Evolutionary conservation across 2,329 filamentous ascomycete species (phyloP).

Genomic region (Hypoxylon sp.): DNA sequence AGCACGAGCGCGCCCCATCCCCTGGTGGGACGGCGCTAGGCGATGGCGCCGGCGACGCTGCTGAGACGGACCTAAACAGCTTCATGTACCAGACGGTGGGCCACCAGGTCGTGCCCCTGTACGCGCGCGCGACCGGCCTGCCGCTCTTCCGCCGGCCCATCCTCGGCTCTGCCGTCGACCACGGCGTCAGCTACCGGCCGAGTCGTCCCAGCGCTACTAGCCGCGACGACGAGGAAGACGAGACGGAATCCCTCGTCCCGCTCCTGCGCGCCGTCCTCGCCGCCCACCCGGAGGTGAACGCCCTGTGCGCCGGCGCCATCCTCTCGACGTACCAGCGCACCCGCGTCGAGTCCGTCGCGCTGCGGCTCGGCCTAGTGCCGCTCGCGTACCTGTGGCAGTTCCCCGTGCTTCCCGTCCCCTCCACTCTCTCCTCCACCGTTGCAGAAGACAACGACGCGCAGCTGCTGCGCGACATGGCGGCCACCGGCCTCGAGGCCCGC

Average conservation of each 20-base stretch:
- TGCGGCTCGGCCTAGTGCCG: slow-evolving; percentile 82
- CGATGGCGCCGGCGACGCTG: slow-evolving; percentile 41
- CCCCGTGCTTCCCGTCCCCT: slow-evolving; percentile 62
- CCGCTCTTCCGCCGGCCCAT: slow-evolving; percentile 87
- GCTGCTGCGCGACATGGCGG: slow-evolving; percentile 83
- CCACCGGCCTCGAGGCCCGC: slow-evolving; percentile 80
- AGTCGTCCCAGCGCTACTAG: too few species aligned
- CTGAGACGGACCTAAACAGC: slow-evolving; percentile 79
- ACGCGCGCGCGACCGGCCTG: slow-evolving; percentile 77
- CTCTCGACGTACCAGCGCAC: slow-evolving; percentile 96
- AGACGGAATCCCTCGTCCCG: slow-evolving; percentile 86
- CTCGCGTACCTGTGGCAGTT: slow-evolving; percentile 95
- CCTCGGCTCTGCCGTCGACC: slow-evolving; percentile 72
- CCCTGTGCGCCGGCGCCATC: slow-evolving; percentile 89
- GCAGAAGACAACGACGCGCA: slow-evolving; percentile 54
- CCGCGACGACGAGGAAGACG: slow-evolving; percentile 66
- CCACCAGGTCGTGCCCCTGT: slow-evolving; percentile 85
- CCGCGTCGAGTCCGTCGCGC: slow-evolving; percentile 88
- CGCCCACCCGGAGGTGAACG: slow-evolving; percentile 81
- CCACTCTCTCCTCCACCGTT: not conserved
- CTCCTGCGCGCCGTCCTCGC: slow-evolving; percentile 73
- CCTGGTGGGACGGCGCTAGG: slow-evolving; percentile 4
- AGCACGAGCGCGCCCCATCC: slow-evolving; percentile 19
- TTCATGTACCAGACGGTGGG: slow-evolving; percentile 99
- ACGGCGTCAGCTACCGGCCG: slow-evolving; percentile 76